Evolutionary conservation across 768 basidiomycete species (phyloP).

Genomic region (button mushroom (Agaricus bisporus)): DNA sequence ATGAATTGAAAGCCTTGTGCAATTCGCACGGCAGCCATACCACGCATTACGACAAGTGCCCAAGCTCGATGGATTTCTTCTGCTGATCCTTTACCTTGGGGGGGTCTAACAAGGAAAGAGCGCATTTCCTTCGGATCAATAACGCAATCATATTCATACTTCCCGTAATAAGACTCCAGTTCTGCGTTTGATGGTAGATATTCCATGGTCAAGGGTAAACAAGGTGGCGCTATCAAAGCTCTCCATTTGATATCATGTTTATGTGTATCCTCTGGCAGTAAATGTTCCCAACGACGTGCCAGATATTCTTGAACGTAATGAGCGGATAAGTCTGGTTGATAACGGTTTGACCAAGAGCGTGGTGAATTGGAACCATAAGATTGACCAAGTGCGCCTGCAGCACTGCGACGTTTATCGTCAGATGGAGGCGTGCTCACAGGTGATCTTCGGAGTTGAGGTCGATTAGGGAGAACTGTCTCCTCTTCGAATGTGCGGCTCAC

Average conservation of each 20-base stretch:
- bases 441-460: slow-evolving; percentile 48
- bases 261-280: slow-evolving; percentile 63
- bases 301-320: slow-evolving; percentile 64
- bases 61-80: slow-evolving; percentile 63
- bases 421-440: slow-evolving; percentile 66
- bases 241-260: slow-evolving; percentile 93
- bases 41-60: slow-evolving; percentile 81
- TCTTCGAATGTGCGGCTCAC: slow-evolving; percentile 55
- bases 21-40: slow-evolving; percentile 88
- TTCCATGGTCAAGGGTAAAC: slow-evolving; percentile 87
- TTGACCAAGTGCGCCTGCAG: slow-evolving; percentile 29
- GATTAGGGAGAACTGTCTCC: slow-evolving; percentile 40
- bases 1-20: slow-evolving; percentile 96
- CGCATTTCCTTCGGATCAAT: slow-evolving; percentile 80
- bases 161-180: slow-evolving; percentile 69
- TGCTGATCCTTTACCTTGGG: slow-evolving; percentile 35
- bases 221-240: slow-evolving; percentile 77
- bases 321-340: slow-evolving; percentile 49
- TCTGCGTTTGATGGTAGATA: slow-evolving; percentile 76
- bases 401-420: slow-evolving; percentile 64
- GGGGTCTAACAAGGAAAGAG: slow-evolving; percentile 79
- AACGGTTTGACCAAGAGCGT: slow-evolving; percentile 55
- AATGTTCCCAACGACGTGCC: slow-evolving; percentile 88
- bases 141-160: slow-evolving; percentile 85
- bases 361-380: slow-evolving; percentile 45